Base-by-base conservation (phyloP, 2,329 filamentous ascomycete species). In the Aspergillus candidus region DNA sequence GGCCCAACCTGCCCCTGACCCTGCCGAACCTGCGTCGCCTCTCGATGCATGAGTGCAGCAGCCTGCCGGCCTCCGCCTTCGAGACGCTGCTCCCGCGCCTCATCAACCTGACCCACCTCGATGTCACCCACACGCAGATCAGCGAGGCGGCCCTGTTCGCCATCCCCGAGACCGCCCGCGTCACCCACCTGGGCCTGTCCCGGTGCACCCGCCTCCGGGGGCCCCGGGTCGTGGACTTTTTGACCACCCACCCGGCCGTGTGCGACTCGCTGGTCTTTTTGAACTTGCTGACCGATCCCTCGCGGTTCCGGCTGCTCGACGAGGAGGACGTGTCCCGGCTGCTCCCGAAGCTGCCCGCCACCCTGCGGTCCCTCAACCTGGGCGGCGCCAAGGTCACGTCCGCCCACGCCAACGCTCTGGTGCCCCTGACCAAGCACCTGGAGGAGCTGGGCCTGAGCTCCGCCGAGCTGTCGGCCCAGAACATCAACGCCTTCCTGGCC, bases 11-110 rank as follows among this genome's bases (percentile, higher is more conserved):
- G 34, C 66, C 75, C 66, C 77, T 80, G 11, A 70, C 72, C 15
- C 57, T 69, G 43, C 72, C 88, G 33, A 71, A 74, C 31, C 72
- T 91, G 54, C 79, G 77, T 50, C 79, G 84, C 18, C 63, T 93
- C 12, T 88, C 84, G 29, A 73, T 93, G 43, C 87, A 93, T 68
- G 86, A 88, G 70, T 90, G 86, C 63, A 79, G 83, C 49, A 84
- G 79, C 39, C 73, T 93, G 4, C 78, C 84, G 2, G 71, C 83
- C 1, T 67, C 74, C 0, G 76, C 84, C 35, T 88, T 87, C 57
- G 82, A 86, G 56, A 73, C 71, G 2, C 70, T 91, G 12, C 72
- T 93, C 10, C 84, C 86, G n/a, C 79, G 80, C n/a, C 72, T 91
- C 38, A 63, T 72, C 18, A 73, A 77, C 43, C 70, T 89, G 42